Evolutionary conservation across 208 protist genomes (phyloP), one percentile per base, ranked within the genome.

Genomic region (Chromosphaera perkinsii): DNA sequence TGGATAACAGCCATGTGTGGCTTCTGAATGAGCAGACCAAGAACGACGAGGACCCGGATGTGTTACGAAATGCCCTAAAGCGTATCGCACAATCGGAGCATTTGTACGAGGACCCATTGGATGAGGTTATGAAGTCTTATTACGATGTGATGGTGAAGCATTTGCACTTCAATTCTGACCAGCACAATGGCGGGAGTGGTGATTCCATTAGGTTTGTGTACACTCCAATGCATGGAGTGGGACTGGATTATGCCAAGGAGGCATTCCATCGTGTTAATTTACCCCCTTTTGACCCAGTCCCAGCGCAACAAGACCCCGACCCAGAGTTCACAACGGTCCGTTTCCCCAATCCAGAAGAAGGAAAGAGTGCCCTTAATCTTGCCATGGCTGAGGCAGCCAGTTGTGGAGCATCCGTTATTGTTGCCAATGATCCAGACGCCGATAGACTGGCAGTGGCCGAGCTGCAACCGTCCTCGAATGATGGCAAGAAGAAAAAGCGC

Each of bases 321-420:
- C 90, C 94, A 14, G 85, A 94, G 32, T 99, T 99, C 80, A 87
- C 94, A 17, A 98, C 95, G 0, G 94, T 97, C 0, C 59, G 69
- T 1, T 96, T 91, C 72, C 96, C 96, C 43, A 99, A 99, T 80
- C 96, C 96, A 12, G 96, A 99, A 77, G 95, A 97, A 61, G 92
- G 90, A 36, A 89, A 91, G 72, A 76, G 82, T 45, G 79, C 81
- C 47, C 80, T 96, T 26, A 51, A 82, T 9, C 78, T 95, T 10
- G 81, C 92, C 22, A 92, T 94, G n/a, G 65, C 83, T 10, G 82
- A 69, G 3, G 94, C 93, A 10, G 73, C 91, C 1, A 33, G 22
- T 0, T 39, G 61, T 40, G 77, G 75, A 22, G 57, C 83, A 27
- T n/a, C 45, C 12, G 45, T 97, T 0, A 93, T 98, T 49, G 61